Base-by-base conservation (phyloP, 116 monocot species). In the Posidonia oceanica region DNA sequence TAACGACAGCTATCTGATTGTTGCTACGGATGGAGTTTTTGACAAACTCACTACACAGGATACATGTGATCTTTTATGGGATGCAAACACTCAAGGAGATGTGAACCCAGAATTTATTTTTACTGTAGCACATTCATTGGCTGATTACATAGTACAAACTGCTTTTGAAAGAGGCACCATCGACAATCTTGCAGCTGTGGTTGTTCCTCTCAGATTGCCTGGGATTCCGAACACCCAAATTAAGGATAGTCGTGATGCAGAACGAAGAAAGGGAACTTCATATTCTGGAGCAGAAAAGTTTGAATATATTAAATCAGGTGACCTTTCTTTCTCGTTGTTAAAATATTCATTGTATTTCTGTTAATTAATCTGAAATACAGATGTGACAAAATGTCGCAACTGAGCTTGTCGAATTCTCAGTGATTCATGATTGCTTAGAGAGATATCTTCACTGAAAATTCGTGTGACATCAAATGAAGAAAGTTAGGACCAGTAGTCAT, bases 11-110 rank as follows among this genome's bases (percentile, higher is more conserved):
- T 88, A 78, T 79, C 67, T 94, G 69, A 69, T 94, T 73, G 86
- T 73, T 54, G 83, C 91, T 58, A 88, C 91, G 61, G 94, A 94
- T 91, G 94, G 94, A 44, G 55, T 94, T 42, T 88, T 94, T 84
- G 91, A 94, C 56, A 94, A 91, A 54, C 74, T 94, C 80, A 88
- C 80, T 2, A 74, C 82, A 18, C 80, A 91, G 75, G 91, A 94
- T 53, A 82, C 86, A n/a, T 94, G 94, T 72, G 76, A 88, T 70
- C 39, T 91, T n/a, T 66, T 94, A 70, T 78, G 78, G 81, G 80
- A 88, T 66, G 83, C 72, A 36, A 80, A 81, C 62, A 39, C 67
- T 39, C 59, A 60, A 58, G n/a, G 57, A 7, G 72, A 63, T 66
- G 39, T 39, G 20, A 78, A 78, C 14, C 69, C 69, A 58, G 75